phyloP scores from a whole-genome alignment of 352 stramenopile genomes.

The Globisporangium cystogenes region DNA sequence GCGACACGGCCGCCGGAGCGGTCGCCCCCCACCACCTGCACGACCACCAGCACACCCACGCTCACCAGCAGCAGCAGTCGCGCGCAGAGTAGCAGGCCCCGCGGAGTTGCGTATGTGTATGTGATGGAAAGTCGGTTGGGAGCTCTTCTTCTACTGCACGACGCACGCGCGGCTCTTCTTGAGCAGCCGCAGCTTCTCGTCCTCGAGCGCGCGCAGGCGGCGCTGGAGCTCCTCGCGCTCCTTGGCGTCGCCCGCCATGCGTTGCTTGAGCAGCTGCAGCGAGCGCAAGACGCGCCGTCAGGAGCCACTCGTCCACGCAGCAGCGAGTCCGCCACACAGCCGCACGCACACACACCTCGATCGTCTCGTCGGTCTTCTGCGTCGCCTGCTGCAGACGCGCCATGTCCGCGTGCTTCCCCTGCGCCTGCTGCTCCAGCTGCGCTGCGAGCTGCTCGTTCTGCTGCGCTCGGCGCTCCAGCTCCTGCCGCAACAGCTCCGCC shows the following conservation, averaged over 20 bases:
- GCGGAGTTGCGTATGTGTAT: conserved; percentile 1
- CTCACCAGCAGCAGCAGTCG: neutral
- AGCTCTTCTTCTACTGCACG: conserved; percentile 40
- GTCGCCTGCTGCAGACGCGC: conserved; percentile 27
- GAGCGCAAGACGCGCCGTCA: neutral
- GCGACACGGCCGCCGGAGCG: neutral
- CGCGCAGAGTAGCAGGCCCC: neutral
- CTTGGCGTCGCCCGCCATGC: conserved; percentile 33
- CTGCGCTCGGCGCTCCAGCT: conserved; percentile 18
- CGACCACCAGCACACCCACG: conserved; percentile 1
- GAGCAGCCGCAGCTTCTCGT: conserved; percentile 52
- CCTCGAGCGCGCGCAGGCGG: conserved; percentile 38
- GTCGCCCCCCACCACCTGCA: neutral
- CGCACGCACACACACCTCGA: too few relatives aligned
- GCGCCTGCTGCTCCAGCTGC: conserved; percentile 26
- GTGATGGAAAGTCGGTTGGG: neutral
- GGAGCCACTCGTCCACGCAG: too few relatives aligned
- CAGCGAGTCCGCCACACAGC: too few relatives aligned
- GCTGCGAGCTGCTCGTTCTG: conserved; percentile 31
- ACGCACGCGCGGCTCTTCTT: conserved; percentile 48
- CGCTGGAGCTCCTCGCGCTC: conserved; percentile 55
- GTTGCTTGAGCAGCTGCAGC: conserved; percentile 40
- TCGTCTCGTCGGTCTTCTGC: conserved; percentile 32
- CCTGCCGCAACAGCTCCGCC: conserved; percentile 18
- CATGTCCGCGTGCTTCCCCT: conserved; percentile 24